A percentile compares a stretch with the other conserved stretches of the same genome.
Evolutionary conservation across 345 rosid species (phyloP).

Genomic region (Microcos paniculata): DNA sequence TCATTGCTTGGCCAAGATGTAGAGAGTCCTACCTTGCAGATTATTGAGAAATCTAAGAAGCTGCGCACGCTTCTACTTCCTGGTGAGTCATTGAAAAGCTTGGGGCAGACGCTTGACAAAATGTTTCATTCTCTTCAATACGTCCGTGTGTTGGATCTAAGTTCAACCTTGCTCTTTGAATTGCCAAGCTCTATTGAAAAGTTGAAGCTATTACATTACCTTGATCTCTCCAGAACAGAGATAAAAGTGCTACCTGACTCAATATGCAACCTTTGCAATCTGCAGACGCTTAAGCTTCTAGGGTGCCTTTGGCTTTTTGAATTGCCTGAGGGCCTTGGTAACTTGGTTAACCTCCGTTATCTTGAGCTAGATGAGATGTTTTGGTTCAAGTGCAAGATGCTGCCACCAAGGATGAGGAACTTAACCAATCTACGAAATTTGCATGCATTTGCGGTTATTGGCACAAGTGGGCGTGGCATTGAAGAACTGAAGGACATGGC

Average conservation of each 20-base stretch:
- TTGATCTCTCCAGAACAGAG: slow-evolving; percentile 34
- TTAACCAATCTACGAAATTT: slow-evolving; percentile 24
- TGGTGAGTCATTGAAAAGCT: slow-evolving; percentile 13
- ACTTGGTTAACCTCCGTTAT: slow-evolving; percentile 29
- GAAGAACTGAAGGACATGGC: slow-evolving; percentile 5
- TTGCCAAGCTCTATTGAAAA: slow-evolving; percentile 28
- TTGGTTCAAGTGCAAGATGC: slow-evolving; percentile 30
- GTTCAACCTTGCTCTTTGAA: slow-evolving; percentile 18
- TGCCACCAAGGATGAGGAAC: slow-evolving; percentile 32
- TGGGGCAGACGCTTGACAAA: slow-evolving; percentile 5
- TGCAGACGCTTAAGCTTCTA: slow-evolving; percentile 32
- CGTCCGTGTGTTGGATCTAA: slow-evolving; percentile 33
- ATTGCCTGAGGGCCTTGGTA: slow-evolving; percentile 28
- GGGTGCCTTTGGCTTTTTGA: slow-evolving; percentile 28
- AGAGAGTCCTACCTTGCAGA: slow-evolving; percentile 15
- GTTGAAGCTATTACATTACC: slow-evolving; percentile 31
- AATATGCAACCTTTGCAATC: slow-evolving; percentile 30
- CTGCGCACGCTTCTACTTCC: slow-evolving; percentile 30
- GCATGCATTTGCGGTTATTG: slow-evolving; percentile 22
- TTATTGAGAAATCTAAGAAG: slow-evolving; percentile 15
- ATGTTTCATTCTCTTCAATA: slow-evolving; percentile 21
- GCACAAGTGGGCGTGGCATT: slow-evolving; percentile 5
- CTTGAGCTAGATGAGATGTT: slow-evolving; percentile 41
- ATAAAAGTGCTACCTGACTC: slow-evolving; percentile 35
- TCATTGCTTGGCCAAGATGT: slow-evolving; percentile 25